A percentile compares a stretch with the other conserved stretches of the same genome.
Conservation (phyloP, 352 stramenopile genomes). For the Lagenidium giganteum region DNA sequence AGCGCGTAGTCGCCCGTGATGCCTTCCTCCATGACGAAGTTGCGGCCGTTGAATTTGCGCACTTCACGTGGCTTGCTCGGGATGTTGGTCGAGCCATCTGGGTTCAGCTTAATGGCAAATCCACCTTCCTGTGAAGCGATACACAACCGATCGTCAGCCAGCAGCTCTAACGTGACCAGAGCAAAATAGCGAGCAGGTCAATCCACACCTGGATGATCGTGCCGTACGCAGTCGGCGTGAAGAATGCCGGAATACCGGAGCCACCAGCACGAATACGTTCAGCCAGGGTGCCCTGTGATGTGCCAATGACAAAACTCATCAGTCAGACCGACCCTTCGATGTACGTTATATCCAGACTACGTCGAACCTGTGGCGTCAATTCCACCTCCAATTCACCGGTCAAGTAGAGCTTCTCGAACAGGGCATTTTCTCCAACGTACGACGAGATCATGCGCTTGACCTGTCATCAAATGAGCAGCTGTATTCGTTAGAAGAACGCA, state of each 20-base stretch:
- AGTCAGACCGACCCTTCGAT: too few relatives aligned
- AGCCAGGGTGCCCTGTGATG: constrained; percentile 85
- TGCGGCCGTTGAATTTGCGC: constrained; percentile 75
- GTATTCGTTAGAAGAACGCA: neutral
- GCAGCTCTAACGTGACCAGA: too few relatives aligned
- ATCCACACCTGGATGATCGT: constrained; percentile 92
- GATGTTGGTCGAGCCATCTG: constrained; percentile 64
- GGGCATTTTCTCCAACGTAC: constrained; percentile 96
- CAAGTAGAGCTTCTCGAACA: constrained; percentile 92
- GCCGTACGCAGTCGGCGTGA: constrained; percentile 92
- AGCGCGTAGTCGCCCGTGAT: constrained; percentile 92
- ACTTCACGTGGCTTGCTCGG: constrained; percentile 64
- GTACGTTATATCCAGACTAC: too few relatives aligned
- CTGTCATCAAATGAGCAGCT: constrained; percentile 19
- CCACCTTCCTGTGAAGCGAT: too few relatives aligned
- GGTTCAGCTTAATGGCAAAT: constrained; percentile 73
- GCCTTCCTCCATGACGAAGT: constrained; percentile 96
- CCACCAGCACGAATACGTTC: constrained; percentile 90
- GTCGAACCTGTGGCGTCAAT: constrained; percentile 93
- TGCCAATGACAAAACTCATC: too few relatives aligned
- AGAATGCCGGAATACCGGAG: constrained; percentile 95
- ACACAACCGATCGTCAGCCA: too few relatives aligned
- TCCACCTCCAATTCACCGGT: constrained; percentile 94
- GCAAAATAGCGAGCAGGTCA: too few relatives aligned
- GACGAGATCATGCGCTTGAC: constrained; percentile 96